Evolutionary conservation across 805 yeast genomes (phyloP).

Genomic region (Starmerella kuoi): DNA sequence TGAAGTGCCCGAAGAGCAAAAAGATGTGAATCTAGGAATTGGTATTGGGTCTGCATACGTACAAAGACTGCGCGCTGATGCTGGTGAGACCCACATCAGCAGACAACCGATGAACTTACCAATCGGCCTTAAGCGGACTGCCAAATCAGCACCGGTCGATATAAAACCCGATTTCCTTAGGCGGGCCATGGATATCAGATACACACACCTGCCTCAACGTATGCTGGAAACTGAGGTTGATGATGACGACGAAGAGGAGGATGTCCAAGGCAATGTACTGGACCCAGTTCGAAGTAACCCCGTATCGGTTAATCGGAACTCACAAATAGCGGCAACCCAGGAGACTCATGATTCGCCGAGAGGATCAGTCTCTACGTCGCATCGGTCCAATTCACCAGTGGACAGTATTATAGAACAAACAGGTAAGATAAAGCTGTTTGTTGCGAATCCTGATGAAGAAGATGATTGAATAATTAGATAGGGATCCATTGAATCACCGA

Average conservation of each 20-base stretch:
- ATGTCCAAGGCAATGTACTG: too few species aligned
- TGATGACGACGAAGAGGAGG: conserved; percentile 37
- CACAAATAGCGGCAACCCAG: neutral
- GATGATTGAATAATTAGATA: too few species aligned
- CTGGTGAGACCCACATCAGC: conserved; percentile 25
- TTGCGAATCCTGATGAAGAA: conserved; percentile 31
- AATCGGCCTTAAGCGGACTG: conserved; percentile 18
- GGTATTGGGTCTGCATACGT: conserved; percentile 29
- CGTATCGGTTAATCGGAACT: neutral
- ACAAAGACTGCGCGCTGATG: conserved; percentile 22
- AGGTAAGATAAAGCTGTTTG: conserved; percentile 29
- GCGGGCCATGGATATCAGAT: conserved; percentile 30
- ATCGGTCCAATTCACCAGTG: conserved; percentile 19
- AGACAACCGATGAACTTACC: conserved; percentile 22
- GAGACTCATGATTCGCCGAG: neutral
- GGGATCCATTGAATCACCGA: too few species aligned
- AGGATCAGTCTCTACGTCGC: conserved; percentile 1
- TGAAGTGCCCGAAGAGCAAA: conserved; percentile 2
- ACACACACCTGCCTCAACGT: conserved; percentile 39
- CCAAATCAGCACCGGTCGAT: conserved; percentile 12
- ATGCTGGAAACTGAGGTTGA: conserved; percentile 67
- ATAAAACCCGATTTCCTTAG: conserved; percentile 26
- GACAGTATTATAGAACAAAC: conserved; percentile 28
- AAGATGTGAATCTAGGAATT: conserved; percentile 16
- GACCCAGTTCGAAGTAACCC: too few species aligned